Conservation (phyloP, 2,329 filamentous ascomycete genomes). For the Fusarium verticillioides region DNA sequence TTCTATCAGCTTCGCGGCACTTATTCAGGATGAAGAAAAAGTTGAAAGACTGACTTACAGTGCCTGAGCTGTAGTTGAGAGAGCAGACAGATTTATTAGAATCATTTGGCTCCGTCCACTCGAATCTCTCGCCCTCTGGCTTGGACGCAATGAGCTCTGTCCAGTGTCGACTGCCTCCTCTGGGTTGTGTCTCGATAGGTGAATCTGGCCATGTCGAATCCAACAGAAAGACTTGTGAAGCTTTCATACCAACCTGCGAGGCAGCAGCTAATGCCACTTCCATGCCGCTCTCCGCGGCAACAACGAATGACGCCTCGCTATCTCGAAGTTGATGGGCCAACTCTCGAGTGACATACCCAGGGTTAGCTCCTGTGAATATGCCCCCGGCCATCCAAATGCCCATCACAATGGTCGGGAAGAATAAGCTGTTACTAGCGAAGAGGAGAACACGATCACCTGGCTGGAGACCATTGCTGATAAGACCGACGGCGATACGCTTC, state of each 20-base stretch:
- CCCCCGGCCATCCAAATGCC: slow-evolving; percentile 82
- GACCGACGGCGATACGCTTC: slow-evolving; percentile 77
- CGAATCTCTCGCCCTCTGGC: slow-evolving; percentile 65
- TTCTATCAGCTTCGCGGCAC: slow-evolving; percentile 1
- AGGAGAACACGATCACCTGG: slow-evolving; percentile 77
- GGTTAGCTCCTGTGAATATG: slow-evolving; percentile 81
- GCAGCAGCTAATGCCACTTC: slow-evolving; percentile 75
- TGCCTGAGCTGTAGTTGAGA: slow-evolving; percentile 83
- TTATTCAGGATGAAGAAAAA: no score
- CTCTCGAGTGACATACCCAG: slow-evolving; percentile 74
- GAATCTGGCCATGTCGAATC: slow-evolving; percentile 65
- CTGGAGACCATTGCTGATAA: slow-evolving; percentile 71
- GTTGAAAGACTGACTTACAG: slow-evolving; percentile 47
- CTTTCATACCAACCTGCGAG: slow-evolving; percentile 63
- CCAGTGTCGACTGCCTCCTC: slow-evolving; percentile 64
- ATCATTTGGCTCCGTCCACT: slow-evolving; percentile 69
- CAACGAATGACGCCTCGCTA: slow-evolving; percentile 73
- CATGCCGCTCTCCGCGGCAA: slow-evolving; percentile 70
- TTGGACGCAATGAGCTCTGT: slow-evolving; percentile 65
- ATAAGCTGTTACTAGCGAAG: slow-evolving; percentile 78
- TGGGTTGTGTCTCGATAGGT: slow-evolving; percentile 17
- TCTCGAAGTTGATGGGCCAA: slow-evolving; percentile 80
- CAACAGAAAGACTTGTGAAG: slow-evolving; percentile 71
- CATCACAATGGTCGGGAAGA: slow-evolving; percentile 76
- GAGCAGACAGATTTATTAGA: slow-evolving; percentile 67